phyloP scores from a whole-genome alignment of 768 basidiomycete genomes.

The Amanita fuliginea region DNA sequence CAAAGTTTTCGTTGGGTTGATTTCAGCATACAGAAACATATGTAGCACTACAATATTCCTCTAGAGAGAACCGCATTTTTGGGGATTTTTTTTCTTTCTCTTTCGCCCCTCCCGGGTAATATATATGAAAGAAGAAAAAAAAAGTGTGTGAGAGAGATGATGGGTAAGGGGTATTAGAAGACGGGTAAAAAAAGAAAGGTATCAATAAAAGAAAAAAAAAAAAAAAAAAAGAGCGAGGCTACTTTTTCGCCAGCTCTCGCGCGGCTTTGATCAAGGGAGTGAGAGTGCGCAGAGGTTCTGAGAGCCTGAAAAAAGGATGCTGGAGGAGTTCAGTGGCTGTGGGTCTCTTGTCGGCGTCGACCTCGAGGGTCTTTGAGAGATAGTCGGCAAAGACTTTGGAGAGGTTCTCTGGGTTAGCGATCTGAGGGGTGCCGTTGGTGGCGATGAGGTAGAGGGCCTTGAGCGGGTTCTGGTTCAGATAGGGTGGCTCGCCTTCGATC shows the following conservation, averaged over 20 bases:
- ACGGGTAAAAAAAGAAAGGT: neutral
- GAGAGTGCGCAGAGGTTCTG: slow-evolving; percentile 79
- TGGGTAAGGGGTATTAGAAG: too few species aligned
- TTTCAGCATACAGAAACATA: neutral
- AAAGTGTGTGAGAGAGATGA: neutral
- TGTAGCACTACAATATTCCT: slow-evolving; percentile 6
- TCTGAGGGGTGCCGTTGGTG: slow-evolving; percentile 94
- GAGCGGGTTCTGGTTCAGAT: slow-evolving; percentile 91
- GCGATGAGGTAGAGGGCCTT: slow-evolving; percentile 97
- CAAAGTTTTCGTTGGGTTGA: neutral
- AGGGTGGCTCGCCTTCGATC: slow-evolving; percentile 97
- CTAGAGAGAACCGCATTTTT: too few species aligned
- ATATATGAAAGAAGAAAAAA: too few species aligned
- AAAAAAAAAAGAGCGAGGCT: neutral
- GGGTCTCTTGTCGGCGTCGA: slow-evolving; percentile 91
- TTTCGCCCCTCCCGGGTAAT: too few species aligned
- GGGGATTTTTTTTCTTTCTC: too few species aligned
- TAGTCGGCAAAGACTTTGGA: slow-evolving; percentile 83
- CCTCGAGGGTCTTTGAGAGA: slow-evolving; percentile 78
- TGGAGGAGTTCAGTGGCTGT: slow-evolving; percentile 72
- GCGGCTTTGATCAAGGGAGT: slow-evolving; percentile 90
- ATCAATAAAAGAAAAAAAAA: too few species aligned
- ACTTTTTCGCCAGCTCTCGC: slow-evolving; percentile 67
- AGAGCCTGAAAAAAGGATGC: slow-evolving; percentile 84
- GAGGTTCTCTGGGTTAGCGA: slow-evolving; percentile 75